phyloP scores from a whole-genome alignment of 2,329 filamentous ascomycete species.

The Alternaria brassicae region DNA sequence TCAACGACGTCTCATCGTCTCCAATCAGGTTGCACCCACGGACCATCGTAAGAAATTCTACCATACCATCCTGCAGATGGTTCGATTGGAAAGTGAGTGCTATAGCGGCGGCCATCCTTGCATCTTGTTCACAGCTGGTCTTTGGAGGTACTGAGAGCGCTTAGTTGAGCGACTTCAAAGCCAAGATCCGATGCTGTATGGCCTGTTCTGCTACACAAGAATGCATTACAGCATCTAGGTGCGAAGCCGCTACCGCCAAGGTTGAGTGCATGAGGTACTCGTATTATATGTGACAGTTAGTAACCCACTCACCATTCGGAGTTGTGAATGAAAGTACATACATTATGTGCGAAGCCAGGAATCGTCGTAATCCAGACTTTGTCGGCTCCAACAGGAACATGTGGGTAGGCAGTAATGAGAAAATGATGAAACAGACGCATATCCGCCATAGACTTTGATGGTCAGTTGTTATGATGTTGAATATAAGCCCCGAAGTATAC shows the following conservation, averaged over 20 bases:
- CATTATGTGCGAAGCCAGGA: conserved; percentile 71
- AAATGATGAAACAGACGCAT: conserved; percentile 76
- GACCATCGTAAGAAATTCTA: conserved; percentile 50
- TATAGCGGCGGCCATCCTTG: conserved; percentile 47
- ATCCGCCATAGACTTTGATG: conserved; percentile 56
- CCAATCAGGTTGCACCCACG: conserved; percentile 49
- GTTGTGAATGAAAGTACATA: conserved; percentile 45
- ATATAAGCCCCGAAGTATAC: conserved; percentile 21
- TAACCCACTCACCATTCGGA: neutral
- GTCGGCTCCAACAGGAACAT: conserved; percentile 70
- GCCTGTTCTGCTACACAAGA: conserved; percentile 63
- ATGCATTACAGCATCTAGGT: conserved; percentile 62
- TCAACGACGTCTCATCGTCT: conserved; percentile 28
- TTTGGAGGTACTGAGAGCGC: conserved; percentile 47
- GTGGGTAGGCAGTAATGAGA: conserved; percentile 66
- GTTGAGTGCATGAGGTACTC: conserved; percentile 76
- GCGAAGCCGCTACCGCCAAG: conserved; percentile 71
- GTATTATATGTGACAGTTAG: conserved; percentile 56
- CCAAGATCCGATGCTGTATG: conserved; percentile 70
- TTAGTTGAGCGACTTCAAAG: conserved; percentile 60
- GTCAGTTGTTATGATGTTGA: conserved; percentile 21
- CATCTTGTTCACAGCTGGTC: conserved; percentile 43
- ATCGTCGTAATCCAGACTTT: conserved; percentile 72
- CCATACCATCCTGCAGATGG: conserved; percentile 47
- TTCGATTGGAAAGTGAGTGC: conserved; percentile 50